Percentiles rank a stretch among this genome's conserved stretches.
Evolutionary conservation across 331 rosid species (phyloP).

Genomic region (Cydonia oblonga): DNA sequence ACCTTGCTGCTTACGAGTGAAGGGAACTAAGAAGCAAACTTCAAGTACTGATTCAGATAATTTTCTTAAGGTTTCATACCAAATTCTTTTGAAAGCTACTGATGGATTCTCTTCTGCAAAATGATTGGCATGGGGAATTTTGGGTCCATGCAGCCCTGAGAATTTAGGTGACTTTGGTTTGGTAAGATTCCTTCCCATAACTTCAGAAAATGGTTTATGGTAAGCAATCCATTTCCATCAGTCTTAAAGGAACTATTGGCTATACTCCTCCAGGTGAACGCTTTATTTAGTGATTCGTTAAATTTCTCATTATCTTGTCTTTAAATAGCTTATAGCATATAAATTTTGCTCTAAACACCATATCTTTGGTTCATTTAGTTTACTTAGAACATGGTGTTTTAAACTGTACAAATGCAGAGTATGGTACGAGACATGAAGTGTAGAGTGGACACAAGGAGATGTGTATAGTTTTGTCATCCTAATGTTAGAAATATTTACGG

Average conservation of each 20-base stretch:
- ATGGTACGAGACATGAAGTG: slow-evolving; percentile 3
- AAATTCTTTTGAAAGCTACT: background rate
- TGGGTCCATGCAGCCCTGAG: slow-evolving; percentile 9
- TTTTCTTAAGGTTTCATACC: background rate
- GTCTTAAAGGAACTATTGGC: background rate
- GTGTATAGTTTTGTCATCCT: slow-evolving; percentile 2
- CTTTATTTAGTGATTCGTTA: background rate
- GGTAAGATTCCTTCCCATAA: background rate
- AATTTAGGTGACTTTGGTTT: background rate
- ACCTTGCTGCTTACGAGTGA: background rate
- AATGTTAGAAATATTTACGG: background rate
- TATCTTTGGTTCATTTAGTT: too few species aligned
- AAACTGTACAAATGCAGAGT: background rate
- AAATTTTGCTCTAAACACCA: too few species aligned
- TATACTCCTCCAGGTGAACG: background rate
- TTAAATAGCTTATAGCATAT: too few species aligned
- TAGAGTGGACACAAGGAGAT: slow-evolving; percentile 3
- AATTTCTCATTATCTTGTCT: too few species aligned
- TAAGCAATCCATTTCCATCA: background rate
- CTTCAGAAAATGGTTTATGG: background rate
- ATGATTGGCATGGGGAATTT: slow-evolving; percentile 2
- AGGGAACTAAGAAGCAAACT: background rate
- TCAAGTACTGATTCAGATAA: background rate
- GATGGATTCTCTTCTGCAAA: slow-evolving; percentile 1
- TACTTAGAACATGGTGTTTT: too few species aligned